phyloP scores from a whole-genome alignment of 2,329 filamentous ascomycete genomes.

The Talaromyces sp. region DNA sequence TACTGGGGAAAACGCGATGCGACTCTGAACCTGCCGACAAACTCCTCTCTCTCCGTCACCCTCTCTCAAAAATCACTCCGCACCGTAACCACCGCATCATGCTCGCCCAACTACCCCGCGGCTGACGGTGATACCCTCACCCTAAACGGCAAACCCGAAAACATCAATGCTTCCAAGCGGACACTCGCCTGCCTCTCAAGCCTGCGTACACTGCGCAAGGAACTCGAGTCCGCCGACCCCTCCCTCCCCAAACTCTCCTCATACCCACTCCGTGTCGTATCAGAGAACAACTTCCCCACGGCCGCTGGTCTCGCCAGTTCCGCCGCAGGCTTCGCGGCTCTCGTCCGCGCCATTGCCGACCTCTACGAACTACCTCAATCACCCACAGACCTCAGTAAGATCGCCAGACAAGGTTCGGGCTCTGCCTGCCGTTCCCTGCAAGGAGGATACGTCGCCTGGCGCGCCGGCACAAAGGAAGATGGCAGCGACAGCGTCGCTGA shows the following conservation, averaged over 20 bases:
- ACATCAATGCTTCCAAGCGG: conserved; percentile 75
- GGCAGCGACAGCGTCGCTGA: conserved; percentile 86
- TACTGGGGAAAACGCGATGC: conserved; percentile 98
- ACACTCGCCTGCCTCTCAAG: conserved; percentile 94
- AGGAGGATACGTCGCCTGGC: conserved; percentile 95
- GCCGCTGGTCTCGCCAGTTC: conserved; percentile 77
- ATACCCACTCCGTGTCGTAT: conserved; percentile 79
- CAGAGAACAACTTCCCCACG: conserved; percentile 98
- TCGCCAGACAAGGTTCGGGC: conserved; percentile 90
- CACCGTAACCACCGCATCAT: conserved; percentile 93
- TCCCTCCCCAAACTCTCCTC: conserved; percentile 78
- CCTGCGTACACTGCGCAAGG: conserved; percentile 72
- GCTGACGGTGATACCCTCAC: conserved; percentile 64
- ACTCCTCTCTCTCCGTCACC: conserved; percentile 95
- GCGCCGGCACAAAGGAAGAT: conserved; percentile 71
- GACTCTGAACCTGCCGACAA: conserved; percentile 93
- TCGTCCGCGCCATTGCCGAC: conserved; percentile 79
- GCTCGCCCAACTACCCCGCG: conserved; percentile 67
- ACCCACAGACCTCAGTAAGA: conserved; percentile 78
- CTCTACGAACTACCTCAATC: conserved; percentile 82
- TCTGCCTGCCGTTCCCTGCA: conserved; percentile 92
- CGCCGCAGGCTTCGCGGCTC: conserved; percentile 65
- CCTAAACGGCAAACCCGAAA: conserved; percentile 79
- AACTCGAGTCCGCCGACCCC: conserved; percentile 69
- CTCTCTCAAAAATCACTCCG: conserved; percentile 91